Conservation (phyloP, 1,139 yeast genomes). For the Candida gigantensis region DNA sequence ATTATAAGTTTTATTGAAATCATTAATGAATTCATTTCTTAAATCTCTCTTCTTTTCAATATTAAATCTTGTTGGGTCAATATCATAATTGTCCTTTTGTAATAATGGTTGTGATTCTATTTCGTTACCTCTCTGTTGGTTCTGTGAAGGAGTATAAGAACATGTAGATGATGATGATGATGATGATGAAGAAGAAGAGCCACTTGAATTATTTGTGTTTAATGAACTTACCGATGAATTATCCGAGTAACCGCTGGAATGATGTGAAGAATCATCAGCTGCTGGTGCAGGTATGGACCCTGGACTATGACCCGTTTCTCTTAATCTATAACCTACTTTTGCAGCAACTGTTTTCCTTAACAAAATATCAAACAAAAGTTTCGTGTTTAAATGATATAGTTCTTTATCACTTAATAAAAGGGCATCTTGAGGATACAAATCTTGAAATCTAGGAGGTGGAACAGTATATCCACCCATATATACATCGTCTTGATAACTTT, state of each 20-base stretch:
- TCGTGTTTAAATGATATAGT: conserved; percentile 31
- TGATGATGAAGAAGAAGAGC: too few species aligned
- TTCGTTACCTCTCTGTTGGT: too few species aligned
- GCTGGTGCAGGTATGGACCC: conserved; percentile 2
- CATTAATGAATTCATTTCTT: conserved; percentile 15
- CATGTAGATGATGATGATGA: conserved; percentile 1
- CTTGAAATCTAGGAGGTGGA: conserved; percentile 27
- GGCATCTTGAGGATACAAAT: conserved; percentile 33
- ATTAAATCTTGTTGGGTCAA: neutral
- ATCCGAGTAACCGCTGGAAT: neutral
- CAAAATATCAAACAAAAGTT: conserved; percentile 37
- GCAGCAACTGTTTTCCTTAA: conserved; percentile 47
- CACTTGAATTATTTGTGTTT: too few species aligned
- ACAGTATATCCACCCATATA: conserved; percentile 9
- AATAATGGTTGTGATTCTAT: conserved; percentile 10
- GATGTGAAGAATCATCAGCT: conserved; percentile 6
- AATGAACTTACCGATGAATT: neutral
- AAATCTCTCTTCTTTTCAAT: too few species aligned
- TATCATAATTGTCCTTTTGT: neutral
- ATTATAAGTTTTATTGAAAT: conserved; percentile 23
- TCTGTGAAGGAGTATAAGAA: neutral
- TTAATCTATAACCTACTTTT: conserved; percentile 40
- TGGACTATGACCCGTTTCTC: conserved; percentile 3
- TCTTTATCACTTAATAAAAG: conserved; percentile 25
- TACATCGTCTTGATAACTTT: conserved; percentile 30